phyloP scores from a whole-genome alignment of 2,329 filamentous ascomycete species.

The Chrysosporium keratinophilum region DNA sequence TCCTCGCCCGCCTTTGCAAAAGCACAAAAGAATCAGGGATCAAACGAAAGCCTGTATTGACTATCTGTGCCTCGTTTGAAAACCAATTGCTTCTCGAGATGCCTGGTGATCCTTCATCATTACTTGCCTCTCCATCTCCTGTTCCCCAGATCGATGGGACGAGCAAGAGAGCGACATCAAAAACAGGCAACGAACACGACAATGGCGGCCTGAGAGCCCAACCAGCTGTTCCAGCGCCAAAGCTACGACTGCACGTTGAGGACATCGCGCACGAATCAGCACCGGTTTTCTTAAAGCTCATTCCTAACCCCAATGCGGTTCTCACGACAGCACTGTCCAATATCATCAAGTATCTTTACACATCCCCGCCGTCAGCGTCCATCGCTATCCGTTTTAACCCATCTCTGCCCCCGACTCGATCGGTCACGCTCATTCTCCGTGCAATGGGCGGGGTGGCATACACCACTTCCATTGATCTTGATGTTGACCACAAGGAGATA shows the following conservation, averaged over 20 bases:
- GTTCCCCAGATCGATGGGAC: background rate
- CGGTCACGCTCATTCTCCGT: constrained; percentile 71
- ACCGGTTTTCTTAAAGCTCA: constrained; percentile 54
- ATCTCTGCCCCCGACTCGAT: constrained; percentile 57
- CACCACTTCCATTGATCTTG: constrained; percentile 68
- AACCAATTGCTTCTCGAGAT: background rate
- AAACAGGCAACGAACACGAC: background rate
- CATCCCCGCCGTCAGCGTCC: constrained; percentile 19
- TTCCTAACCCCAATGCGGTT: constrained; percentile 51
- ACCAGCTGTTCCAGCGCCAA: constrained; percentile 22
- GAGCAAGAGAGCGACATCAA: background rate
- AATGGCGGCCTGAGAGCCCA: background rate
- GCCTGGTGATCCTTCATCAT: background rate
- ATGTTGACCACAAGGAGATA: constrained; percentile 83
- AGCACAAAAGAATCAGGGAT: no score
- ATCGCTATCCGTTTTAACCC: constrained; percentile 23
- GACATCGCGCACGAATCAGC: constrained; percentile 43
- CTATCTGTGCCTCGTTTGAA: no score
- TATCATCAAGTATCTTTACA: constrained; percentile 66
- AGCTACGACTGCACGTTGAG: constrained; percentile 28
- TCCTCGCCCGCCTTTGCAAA: no score
- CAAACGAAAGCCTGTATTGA: no score
- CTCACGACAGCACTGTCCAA: constrained; percentile 53
- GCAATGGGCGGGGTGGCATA: constrained; percentile 79
- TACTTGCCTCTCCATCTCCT: background rate